phyloP scores from a whole-genome alignment of 805 yeast genomes.

The Danielozyma ontarioensis region DNA sequence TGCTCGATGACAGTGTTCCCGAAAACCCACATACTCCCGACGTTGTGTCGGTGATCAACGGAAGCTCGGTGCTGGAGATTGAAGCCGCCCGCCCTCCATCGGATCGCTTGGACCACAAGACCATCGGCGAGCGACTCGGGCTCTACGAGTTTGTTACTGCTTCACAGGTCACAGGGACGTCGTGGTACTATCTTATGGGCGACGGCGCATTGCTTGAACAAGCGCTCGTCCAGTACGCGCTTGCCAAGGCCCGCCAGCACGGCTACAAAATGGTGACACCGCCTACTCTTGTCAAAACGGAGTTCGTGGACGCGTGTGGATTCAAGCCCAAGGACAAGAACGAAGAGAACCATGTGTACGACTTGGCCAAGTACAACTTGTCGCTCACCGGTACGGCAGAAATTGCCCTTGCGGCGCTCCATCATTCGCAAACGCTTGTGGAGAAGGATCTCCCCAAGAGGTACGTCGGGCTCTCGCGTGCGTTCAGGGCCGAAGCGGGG shows the following conservation, averaged over 20 bases:
- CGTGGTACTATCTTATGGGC: slow-evolving; percentile 81
- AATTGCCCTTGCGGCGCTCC: slow-evolving; percentile 83
- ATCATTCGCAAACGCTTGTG: slow-evolving; percentile 45
- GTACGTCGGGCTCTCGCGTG: slow-evolving; percentile 75
- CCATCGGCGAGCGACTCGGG: slow-evolving; percentile 61
- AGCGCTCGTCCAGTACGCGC: slow-evolving; percentile 78
- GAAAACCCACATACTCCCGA: slow-evolving; percentile 34
- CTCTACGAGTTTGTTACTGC: slow-evolving; percentile 71
- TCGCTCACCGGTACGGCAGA: slow-evolving; percentile 94
- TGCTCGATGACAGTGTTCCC: slow-evolving; percentile 45
- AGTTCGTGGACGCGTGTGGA: slow-evolving; percentile 84
- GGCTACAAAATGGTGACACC: slow-evolving; percentile 76
- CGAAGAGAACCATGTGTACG: slow-evolving; percentile 80
- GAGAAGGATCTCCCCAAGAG: slow-evolving; percentile 45
- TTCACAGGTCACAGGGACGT: slow-evolving; percentile 70
- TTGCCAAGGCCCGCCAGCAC: slow-evolving; percentile 54
- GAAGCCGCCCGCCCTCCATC: slow-evolving; percentile 11
- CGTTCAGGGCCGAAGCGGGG: slow-evolving; percentile 96
- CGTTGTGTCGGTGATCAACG: slow-evolving; percentile 50
- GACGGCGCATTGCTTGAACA: slow-evolving; percentile 88
- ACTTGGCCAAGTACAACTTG: slow-evolving; percentile 46
- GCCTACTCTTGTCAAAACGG: slow-evolving; percentile 79
- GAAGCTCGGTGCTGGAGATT: slow-evolving; percentile 26
- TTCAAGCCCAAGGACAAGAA: slow-evolving; percentile 89
- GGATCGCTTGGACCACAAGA: slow-evolving; percentile 52